Base-by-base conservation (phyloP, 192 early-diverging fungal species). In the Linnemannia elongata region DNA sequence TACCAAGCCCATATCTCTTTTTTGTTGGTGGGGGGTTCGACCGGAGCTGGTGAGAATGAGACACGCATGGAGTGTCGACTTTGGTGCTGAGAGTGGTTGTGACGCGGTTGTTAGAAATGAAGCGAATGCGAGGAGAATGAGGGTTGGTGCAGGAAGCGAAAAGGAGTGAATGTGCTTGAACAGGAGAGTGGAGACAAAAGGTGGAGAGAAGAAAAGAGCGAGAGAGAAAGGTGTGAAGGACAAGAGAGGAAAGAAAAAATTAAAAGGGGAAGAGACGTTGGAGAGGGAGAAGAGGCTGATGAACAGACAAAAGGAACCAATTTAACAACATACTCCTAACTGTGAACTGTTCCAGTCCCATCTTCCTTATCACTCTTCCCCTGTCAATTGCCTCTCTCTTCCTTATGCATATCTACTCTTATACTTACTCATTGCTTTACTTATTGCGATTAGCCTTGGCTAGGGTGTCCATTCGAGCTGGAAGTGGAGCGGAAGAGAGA, bases 1-100 rank as follows among this genome's bases (percentile, higher is more conserved):
- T 89, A 87, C 88, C 88, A 87, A 20, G 85, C 79, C 85, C 85
- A 87, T 33, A 87, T 74, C 63, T 87, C 85, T 24, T 77, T 72
- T 22, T 20, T 77, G 22, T 76, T 78, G 17, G 85, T 87, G 17
- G 76, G 42, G 12, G 85, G 85, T 36, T 87, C 85, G 17, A 54
- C 69, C 6, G 85, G 85, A 60, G 85, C 76, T 13, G 79, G 76
- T 15, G 85, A 87, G 49, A 87, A 87, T 3, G 85, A 78, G 20
- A 87, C 80, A 33, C 80, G 79, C 85, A 87, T 82, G 36, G n/a
- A 4, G 1, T 30, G n/a, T 33, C 12, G 80, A 36, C 24, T 75
- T 75, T 18, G 6, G 24, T 57, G 22, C 24, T 27, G 0, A 12
- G 57, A 36, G 36, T 55, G 42, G 30, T 33, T 27, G 8, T 66